A percentile compares a stretch with the other conserved stretches of the same genome.
Evolutionary conservation across 805 yeast genomes (phyloP).

Genomic region (Sugiyamaella boreocaroliniensis): DNA sequence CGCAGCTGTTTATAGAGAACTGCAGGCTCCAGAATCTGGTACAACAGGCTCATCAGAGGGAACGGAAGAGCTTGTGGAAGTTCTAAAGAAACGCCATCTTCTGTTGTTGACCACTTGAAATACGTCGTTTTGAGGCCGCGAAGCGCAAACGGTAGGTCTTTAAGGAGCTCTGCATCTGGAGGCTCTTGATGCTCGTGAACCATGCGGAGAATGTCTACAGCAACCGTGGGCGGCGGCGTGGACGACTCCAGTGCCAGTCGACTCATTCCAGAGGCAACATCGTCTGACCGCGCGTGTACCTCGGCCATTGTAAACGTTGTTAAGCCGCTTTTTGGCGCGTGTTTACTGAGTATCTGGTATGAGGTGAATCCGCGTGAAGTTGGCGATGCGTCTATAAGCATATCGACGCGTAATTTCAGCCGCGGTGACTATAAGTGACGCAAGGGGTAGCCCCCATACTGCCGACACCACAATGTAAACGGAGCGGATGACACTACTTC

Average conservation of each 20-base stretch:
- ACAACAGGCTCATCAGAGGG: slow-evolving; percentile 51
- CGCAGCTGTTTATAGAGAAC: slow-evolving; percentile 50
- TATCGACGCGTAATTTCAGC: no score
- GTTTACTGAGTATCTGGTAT: no score
- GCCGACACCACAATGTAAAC: no score
- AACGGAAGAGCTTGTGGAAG: slow-evolving; percentile 37
- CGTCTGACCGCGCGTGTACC: no score
- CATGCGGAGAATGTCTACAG: neutral
- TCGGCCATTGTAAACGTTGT: no score
- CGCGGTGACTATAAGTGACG: no score
- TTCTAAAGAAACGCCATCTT: slow-evolving; percentile 8
- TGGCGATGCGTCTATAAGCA: no score
- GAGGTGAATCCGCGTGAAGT: no score
- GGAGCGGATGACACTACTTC: no score
- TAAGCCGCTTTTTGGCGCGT: no score
- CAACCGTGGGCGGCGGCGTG: neutral
- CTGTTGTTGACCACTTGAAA: slow-evolving; percentile 15
- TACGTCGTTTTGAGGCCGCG: slow-evolving; percentile 26
- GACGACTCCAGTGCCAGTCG: neutral
- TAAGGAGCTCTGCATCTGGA: slow-evolving; percentile 12
- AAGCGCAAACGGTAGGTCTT: slow-evolving; percentile 28
- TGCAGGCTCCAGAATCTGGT: slow-evolving; percentile 62
- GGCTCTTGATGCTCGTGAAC: slow-evolving; percentile 16
- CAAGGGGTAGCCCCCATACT: no score
- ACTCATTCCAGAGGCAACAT: neutral